Percentiles rank a stretch among this genome's conserved stretches.
Conservation (phyloP, 2,329 filamentous ascomycete genomes). For the Cyanodermella asteris region DNA sequence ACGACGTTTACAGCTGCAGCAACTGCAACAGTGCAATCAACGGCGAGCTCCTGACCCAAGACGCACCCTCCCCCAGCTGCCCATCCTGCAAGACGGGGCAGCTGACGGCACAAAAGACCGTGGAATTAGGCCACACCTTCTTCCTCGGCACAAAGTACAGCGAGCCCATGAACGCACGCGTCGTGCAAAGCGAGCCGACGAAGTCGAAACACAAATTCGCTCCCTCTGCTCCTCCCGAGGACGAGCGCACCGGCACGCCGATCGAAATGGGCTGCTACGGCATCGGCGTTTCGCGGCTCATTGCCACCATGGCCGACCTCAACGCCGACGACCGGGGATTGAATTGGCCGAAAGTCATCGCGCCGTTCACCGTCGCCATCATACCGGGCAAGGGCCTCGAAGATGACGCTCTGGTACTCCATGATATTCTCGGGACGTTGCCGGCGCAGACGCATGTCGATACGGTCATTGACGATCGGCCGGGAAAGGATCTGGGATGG, state of each 20-base stretch:
- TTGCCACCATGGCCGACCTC: slow-evolving; percentile 65
- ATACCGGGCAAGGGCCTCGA: slow-evolving; percentile 29
- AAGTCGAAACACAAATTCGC: background rate
- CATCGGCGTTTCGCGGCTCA: slow-evolving; percentile 76
- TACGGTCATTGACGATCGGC: slow-evolving; percentile 51
- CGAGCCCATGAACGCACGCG: slow-evolving; percentile 43
- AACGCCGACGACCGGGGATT: slow-evolving; percentile 51
- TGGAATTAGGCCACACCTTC: slow-evolving; percentile 91
- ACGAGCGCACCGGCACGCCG: slow-evolving; percentile 6
- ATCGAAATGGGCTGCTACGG: slow-evolving; percentile 89
- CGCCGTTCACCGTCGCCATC: slow-evolving; percentile 60
- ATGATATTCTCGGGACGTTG: slow-evolving; percentile 31
- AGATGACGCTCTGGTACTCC: slow-evolving; percentile 34
- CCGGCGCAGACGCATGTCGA: slow-evolving; percentile 25
- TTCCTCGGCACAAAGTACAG: slow-evolving; percentile 81
- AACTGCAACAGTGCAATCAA: slow-evolving; percentile 61
- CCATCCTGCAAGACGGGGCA: slow-evolving; percentile 42
- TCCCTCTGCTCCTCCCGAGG: background rate
- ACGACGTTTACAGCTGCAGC: slow-evolving; percentile 56
- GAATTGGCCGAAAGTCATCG: slow-evolving; percentile 71
- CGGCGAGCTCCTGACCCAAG: slow-evolving; percentile 57
- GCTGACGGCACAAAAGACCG: slow-evolving; percentile 46
- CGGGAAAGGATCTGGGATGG: slow-evolving; percentile 45
- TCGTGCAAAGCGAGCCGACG: slow-evolving; percentile 18
- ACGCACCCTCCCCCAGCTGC: slow-evolving; percentile 24